Evolutionary conservation across 2,329 filamentous ascomycete genomes (phyloP).

Genomic region (Ascomycota sp.): DNA sequence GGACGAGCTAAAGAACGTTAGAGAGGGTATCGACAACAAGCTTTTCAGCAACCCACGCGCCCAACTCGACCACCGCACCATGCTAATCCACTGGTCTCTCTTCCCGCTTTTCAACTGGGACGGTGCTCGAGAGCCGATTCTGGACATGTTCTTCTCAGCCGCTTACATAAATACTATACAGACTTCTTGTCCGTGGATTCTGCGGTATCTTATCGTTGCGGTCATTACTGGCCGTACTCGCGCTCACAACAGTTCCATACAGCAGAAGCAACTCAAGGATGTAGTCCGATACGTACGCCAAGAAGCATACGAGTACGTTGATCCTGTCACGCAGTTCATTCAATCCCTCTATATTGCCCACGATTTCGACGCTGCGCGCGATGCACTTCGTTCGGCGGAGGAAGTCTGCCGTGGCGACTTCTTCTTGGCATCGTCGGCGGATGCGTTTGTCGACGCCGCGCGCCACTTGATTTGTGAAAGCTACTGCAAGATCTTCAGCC

Average conservation of each 20-base stretch:
- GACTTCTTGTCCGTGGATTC: constrained; percentile 88
- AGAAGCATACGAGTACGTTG: constrained; percentile 92
- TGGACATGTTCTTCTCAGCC: constrained; percentile 92
- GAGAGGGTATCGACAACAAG: constrained; percentile 80
- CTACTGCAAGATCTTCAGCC: constrained; percentile 99
- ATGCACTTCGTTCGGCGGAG: constrained; percentile 75
- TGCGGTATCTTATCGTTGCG: constrained; percentile 81
- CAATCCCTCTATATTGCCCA: constrained; percentile 79
- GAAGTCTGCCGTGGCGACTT: constrained; percentile 85
- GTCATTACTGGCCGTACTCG: constrained; percentile 85
- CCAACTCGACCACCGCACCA: constrained; percentile 89
- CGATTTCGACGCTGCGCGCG: constrained; percentile 79
- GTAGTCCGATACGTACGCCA: constrained; percentile 88
- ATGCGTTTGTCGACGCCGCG: constrained; percentile 82
- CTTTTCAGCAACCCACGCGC: constrained; percentile 92
- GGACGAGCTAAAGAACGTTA: constrained; percentile 77
- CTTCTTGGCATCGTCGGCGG: constrained; percentile 71
- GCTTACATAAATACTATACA: constrained; percentile 99
- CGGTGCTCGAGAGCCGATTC: constrained; percentile 68
- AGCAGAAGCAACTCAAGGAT: constrained; percentile 98
- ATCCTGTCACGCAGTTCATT: constrained; percentile 91
- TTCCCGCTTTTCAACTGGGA: constrained; percentile 99
- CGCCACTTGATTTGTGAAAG: constrained; percentile 94
- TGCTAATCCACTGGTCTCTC: constrained; percentile 94
- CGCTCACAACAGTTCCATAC: constrained; percentile 59